Conservation (phyloP, 768 basidiomycete species). For the Mycena belliarum region DNA sequence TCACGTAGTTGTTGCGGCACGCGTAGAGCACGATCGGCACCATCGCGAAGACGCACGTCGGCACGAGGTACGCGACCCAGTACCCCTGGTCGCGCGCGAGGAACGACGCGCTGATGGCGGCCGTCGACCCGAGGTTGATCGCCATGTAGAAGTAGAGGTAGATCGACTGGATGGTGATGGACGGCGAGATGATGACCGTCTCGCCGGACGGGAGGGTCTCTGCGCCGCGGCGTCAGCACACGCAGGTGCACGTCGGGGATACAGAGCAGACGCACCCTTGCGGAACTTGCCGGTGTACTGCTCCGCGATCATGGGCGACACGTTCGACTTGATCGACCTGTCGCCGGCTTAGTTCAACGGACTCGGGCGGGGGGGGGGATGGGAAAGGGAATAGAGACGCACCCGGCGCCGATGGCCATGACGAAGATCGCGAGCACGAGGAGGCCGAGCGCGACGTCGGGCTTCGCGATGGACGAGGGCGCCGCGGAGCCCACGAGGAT, state of each 20-base stretch:
- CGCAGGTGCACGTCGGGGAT: too few relatives aligned
- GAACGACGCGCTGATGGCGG: slow-evolving; percentile 54
- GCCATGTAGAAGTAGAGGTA: slow-evolving; percentile 42
- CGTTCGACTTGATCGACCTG: slow-evolving; percentile 54
- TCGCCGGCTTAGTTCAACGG: neutral
- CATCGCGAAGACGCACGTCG: slow-evolving; percentile 47
- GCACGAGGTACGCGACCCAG: slow-evolving; percentile 52
- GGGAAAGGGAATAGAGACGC: neutral
- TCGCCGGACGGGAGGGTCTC: slow-evolving; percentile 50
- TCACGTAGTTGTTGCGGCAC: slow-evolving; percentile 33
- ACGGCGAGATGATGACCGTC: slow-evolving; percentile 52
- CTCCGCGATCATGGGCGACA: slow-evolving; percentile 61
- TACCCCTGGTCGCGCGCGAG: slow-evolving; percentile 53
- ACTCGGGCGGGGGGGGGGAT: too few relatives aligned
- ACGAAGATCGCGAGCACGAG: slow-evolving; percentile 48
- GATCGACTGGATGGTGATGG: slow-evolving; percentile 49
- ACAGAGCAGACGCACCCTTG: slow-evolving; percentile 31
- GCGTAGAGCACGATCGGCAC: slow-evolving; percentile 46
- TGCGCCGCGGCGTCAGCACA: neutral
- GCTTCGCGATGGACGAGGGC: slow-evolving; percentile 41
- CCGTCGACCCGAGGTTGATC: slow-evolving; percentile 43
- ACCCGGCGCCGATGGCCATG: slow-evolving; percentile 43
- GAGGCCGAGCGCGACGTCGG: slow-evolving; percentile 42
- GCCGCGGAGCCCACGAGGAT: slow-evolving; percentile 31
- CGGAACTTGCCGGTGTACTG: slow-evolving; percentile 52